These are phyloP conservation scores for Cephaloascus albidus DNA, from an alignment of 805 yeast species.

Conservation along the genomic window DNA sequence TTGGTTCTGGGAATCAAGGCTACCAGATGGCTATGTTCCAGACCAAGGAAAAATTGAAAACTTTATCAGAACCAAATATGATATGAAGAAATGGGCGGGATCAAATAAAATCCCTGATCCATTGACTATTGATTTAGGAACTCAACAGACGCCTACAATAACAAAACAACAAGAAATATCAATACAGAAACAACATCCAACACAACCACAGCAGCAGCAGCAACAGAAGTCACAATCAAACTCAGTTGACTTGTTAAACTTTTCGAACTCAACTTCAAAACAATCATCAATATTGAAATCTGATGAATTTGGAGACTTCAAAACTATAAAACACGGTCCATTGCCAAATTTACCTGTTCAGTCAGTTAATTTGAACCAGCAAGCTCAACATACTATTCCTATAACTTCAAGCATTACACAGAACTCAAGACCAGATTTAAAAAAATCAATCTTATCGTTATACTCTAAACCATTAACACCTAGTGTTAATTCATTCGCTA, in stretches of 20 bases:
- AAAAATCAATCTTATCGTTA: slow-evolving; percentile 82
- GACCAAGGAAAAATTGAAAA: slow-evolving; percentile 79
- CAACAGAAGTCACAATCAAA: slow-evolving; percentile 3
- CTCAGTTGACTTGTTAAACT: too few species aligned
- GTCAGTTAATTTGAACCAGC: not conserved
- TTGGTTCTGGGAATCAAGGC: slow-evolving; percentile 71
- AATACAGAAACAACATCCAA: slow-evolving; percentile 2
- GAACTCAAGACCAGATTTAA: slow-evolving; percentile 66
- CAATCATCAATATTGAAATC: not conserved
- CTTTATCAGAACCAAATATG: slow-evolving; percentile 89
- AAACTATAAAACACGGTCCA: not conserved
- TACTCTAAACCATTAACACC: slow-evolving; percentile 35
- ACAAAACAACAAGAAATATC: slow-evolving; percentile 1
- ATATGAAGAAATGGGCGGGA: slow-evolving; percentile 76
- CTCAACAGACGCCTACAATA: too few species aligned
- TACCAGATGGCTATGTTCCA: slow-evolving; percentile 66
- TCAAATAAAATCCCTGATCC: slow-evolving; percentile 56
- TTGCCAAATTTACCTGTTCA: slow-evolving; percentile 2
- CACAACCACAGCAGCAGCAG: slow-evolving; percentile 7
- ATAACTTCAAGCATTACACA: slow-evolving; percentile 1
- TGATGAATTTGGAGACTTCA: not conserved
- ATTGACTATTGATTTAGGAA: slow-evolving; percentile 15
- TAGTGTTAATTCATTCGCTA: slow-evolving; percentile 4
- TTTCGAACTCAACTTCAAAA: too few species aligned
- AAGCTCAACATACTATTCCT: not conserved